phyloP scores from a whole-genome alignment of 2,329 filamentous ascomycete genomes.

The Eutypa lata region DNA sequence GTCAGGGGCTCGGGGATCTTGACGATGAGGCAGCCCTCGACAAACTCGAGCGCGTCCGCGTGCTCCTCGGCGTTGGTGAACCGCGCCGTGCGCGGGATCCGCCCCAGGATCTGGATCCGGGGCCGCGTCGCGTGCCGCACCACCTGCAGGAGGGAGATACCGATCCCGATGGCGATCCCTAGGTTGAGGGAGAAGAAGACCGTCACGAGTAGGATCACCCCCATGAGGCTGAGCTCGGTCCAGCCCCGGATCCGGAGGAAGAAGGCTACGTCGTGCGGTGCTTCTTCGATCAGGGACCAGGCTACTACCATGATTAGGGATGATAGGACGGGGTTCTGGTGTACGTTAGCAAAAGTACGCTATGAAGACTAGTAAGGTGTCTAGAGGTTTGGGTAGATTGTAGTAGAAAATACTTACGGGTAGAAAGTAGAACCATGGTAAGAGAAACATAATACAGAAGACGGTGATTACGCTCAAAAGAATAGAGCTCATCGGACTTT shows the following conservation, averaged over 20 bases:
- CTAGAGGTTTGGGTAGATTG: too few species aligned
- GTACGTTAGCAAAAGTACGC: constrained; percentile 8
- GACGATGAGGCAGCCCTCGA: constrained; percentile 90
- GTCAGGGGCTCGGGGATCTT: constrained; percentile 97
- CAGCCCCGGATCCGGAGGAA: constrained; percentile 83
- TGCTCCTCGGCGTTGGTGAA: constrained; percentile 84
- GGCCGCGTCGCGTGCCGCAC: constrained; percentile 88
- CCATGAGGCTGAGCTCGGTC: constrained; percentile 83
- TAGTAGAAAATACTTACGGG: constrained; percentile 60
- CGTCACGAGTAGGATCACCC: constrained; percentile 83
- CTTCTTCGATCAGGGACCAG: constrained; percentile 91
- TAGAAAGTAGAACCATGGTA: constrained; percentile 92
- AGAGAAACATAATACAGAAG: constrained; percentile 73
- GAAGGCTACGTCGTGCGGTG: constrained; percentile 86
- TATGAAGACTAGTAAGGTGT: too few species aligned
- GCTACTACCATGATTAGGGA: constrained; percentile 95
- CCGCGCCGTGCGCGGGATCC: constrained; percentile 75
- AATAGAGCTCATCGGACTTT: constrained; percentile 90
- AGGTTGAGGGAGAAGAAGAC: constrained; percentile 93
- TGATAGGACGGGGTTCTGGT: constrained; percentile 84
- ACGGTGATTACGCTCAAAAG: constrained; percentile 81
- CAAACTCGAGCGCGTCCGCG: constrained; percentile 74
- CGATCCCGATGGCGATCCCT: constrained; percentile 91
- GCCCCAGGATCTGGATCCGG: constrained; percentile 92
- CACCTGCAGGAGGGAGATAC: constrained; percentile 83